Base-by-base conservation (phyloP, 108 stramenopile genomes). In the Skeletonema potamos region DNA sequence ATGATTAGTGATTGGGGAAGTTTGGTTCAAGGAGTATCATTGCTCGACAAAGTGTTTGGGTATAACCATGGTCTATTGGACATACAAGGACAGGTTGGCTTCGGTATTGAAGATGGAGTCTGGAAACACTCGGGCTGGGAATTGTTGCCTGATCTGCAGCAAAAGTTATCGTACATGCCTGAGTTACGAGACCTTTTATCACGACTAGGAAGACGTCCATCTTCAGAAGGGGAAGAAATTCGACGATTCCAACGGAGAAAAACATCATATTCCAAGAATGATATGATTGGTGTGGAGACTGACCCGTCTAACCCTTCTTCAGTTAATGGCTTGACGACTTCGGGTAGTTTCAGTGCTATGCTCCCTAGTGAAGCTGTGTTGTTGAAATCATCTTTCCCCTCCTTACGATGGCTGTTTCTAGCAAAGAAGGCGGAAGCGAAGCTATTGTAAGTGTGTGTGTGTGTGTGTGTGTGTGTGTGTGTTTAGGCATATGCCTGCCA, bases 351-450 rank as follows among this genome's bases (percentile, higher is more conserved):
- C n/a, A 73, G 87, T 1, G 81, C 81, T 56, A 86, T 91, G 90
- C 83, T 91, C 4, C 90, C 87, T 0, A 88, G 86, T n/a, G 90
- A 91, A 72, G 87, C 90, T 3, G 66, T 86, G 3, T 64, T 88
- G 13, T 77, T 91, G 11, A 71, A 72, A 22, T 86, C 82, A 22
- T 63, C 69, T 4, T 60, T 67, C 26, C 55, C 41, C 13, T 74
- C 79, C 0, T 60, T 91, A 18, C 73, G 90, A 43, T 70, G 85
- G 61, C 73, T 91, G 6, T 91, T 91, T 68, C 44, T 89, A 67
- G 82, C 87, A 20, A 91, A 87, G 77, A 83, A 72, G 70, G 87
- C 76, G 4, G 86, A 91, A 70, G 74, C 73, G 10, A 88, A 89
- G 69, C 68, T 91, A 8, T 46, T 87, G 57, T 79, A 62, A 61